A percentile compares a stretch with the other conserved stretches of the same genome.
Evolutionary conservation across 177 flowering plant genomes (phyloP).

Genomic region (Telopea speciosissima): DNA sequence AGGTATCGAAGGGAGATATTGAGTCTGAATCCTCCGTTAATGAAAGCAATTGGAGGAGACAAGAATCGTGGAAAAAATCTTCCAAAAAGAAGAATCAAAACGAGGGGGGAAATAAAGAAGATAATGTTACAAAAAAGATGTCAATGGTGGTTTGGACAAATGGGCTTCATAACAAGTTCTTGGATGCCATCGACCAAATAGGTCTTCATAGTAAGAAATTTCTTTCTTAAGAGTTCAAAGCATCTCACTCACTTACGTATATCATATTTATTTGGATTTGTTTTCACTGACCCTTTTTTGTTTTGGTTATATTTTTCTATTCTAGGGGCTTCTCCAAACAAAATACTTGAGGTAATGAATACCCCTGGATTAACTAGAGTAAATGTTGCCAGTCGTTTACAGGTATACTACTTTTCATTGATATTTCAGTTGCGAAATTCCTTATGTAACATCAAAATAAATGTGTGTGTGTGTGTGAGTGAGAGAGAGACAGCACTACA

Average conservation of each 20-base stretch:
- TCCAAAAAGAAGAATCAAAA: neutral
- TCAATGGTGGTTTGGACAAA: conserved; percentile 47
- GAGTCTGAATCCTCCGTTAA: conserved; percentile 17
- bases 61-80: conserved; percentile 3
- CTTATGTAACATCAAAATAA: no score
- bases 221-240: neutral
- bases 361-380: conserved; percentile 51
- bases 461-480: no score
- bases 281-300: neutral
- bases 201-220: conserved; percentile 45
- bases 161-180: conserved; percentile 45
- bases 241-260: neutral
- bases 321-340: conserved; percentile 53
- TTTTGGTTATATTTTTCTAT: neutral
- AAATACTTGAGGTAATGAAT: conserved; percentile 53
- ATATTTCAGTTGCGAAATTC: no score
- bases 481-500: neutral
- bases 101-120: neutral
- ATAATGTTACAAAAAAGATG: no score
- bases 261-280: neutral
- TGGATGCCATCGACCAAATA: conserved; percentile 39
- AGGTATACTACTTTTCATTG: conserved; percentile 17
- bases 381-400: conserved; percentile 69
- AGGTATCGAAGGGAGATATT: neutral
- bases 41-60: conserved; percentile 9